Conservation (phyloP, 1,284 basidiomycete genomes). For the Malassezia psittaci region DNA sequence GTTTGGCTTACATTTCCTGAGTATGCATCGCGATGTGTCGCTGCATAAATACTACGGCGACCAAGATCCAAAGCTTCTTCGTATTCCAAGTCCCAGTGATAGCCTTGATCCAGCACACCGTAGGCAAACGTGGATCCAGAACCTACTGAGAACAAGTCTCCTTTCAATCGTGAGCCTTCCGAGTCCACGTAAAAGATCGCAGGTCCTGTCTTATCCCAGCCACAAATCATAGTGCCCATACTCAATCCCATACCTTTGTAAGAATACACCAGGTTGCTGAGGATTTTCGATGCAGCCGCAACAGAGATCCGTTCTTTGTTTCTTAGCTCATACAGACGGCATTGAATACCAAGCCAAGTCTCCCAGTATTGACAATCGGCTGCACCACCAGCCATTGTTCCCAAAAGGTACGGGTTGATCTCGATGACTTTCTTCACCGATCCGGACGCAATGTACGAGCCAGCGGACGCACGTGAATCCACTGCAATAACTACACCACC, state of each 20-base stretch:
- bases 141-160: constrained; percentile 93
- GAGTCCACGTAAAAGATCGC: constrained; percentile 96
- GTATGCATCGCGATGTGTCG: constrained; percentile 86
- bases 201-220: constrained; percentile 99
- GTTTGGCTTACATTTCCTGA: constrained; percentile 57
- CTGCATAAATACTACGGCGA: constrained; percentile 87
- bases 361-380: constrained; percentile 49
- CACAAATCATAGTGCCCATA: constrained; percentile 99
- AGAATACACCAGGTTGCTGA: constrained; percentile 90
- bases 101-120: constrained; percentile 93
- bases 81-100: constrained; percentile 83
- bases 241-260: constrained; percentile 99
- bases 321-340: constrained; percentile 88
- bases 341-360: constrained; percentile 96
- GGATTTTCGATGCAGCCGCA: constrained; percentile 92
- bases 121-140: constrained; percentile 98
- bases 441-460: constrained; percentile 76
- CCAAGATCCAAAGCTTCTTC: constrained; percentile 93
- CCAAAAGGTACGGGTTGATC: constrained; percentile 95
- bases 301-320: constrained; percentile 97
- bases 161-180: constrained; percentile 87
- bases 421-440: constrained; percentile 66
- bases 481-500: constrained; percentile 97
- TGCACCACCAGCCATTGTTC: constrained; percentile 98
- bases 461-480: constrained; percentile 92